These are phyloP conservation scores for Lolium rigidum DNA, from an alignment of 176 grass and related monocot species.

Conservation along the genomic window DNA sequence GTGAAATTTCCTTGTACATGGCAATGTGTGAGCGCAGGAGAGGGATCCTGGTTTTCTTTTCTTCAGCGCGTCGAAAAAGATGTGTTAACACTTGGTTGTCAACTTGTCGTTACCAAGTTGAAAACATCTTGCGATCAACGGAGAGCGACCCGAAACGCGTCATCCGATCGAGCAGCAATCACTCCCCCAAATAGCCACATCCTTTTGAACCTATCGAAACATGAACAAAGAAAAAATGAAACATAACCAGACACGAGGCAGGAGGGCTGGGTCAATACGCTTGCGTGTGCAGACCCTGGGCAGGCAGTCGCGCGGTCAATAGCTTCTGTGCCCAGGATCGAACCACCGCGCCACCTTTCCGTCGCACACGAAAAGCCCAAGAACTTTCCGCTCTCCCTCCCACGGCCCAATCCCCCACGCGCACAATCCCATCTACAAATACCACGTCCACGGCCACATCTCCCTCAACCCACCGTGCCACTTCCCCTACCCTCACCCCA, in stretches of 20 bases:
- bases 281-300: background rate
- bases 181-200: background rate
- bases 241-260: background rate
- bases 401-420: background rate
- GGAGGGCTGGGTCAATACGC: slow-evolving; percentile 10
- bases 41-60: background rate
- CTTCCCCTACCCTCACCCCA: background rate
- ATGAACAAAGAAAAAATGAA: background rate
- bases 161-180: background rate
- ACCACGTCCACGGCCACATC: background rate
- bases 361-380: background rate
- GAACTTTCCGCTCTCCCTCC: slow-evolving; percentile 41
- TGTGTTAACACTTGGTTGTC: background rate
- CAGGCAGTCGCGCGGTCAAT: background rate
- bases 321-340: background rate
- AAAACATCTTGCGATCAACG: background rate
- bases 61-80: slow-evolving; percentile 12
- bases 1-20: too few relatives aligned
- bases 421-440: slow-evolving; percentile 19
- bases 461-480: background rate
- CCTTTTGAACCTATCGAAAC: background rate
- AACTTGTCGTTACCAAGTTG: background rate
- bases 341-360: background rate
- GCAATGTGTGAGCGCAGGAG: too few relatives aligned
- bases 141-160: slow-evolving; percentile 10